phyloP scores from a whole-genome alignment of 2,329 filamentous ascomycete species.

The Diaporthe ampelina region DNA sequence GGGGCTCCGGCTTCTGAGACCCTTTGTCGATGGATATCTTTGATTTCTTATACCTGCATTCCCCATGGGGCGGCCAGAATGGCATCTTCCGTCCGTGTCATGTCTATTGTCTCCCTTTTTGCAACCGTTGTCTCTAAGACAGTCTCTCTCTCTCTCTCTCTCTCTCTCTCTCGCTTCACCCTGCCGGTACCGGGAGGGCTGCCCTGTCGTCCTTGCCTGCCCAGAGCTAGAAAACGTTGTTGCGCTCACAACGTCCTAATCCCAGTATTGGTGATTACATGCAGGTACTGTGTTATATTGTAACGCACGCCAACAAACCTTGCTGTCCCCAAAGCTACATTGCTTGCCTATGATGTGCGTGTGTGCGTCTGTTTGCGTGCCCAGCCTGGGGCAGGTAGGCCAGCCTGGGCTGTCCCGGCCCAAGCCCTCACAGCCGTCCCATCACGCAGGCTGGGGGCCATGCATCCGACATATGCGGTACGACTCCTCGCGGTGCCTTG shows the following conservation, averaged over 20 bases:
- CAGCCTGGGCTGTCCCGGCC: not conserved
- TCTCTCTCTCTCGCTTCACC: not conserved
- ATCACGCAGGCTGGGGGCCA: conserved; percentile 12
- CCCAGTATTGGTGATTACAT: conserved; percentile 5
- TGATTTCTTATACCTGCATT: conserved; percentile 15
- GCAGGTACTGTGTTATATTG: conserved; percentile 31
- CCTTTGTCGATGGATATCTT: conserved; percentile 30
- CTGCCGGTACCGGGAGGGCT: not conserved
- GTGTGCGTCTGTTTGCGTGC: not conserved
- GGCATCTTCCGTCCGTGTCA: conserved; percentile 11
- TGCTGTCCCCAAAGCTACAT: conserved; percentile 10
- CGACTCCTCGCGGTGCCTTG: conserved; percentile 12
- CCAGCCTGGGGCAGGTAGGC: not conserved
- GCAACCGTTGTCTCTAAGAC: conserved; percentile 2
- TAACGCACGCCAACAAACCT: conserved; percentile 30
- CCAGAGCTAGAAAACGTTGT: not conserved
- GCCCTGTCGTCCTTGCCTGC: not conserved
- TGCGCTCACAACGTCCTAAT: not conserved
- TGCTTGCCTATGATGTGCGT: conserved; percentile 3
- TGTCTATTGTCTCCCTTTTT: conserved; percentile 5
- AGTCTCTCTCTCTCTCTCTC: not conserved
- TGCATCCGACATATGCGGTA: conserved; percentile 14
- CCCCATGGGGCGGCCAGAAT: conserved; percentile 24
- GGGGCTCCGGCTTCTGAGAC: conserved; percentile 19
- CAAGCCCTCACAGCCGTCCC: conserved; percentile 6